Evolutionary conservation across 768 basidiomycete genomes (phyloP), one percentile per base, ranked within the genome.

Genomic region (Strobilomyces confusus): DNA sequence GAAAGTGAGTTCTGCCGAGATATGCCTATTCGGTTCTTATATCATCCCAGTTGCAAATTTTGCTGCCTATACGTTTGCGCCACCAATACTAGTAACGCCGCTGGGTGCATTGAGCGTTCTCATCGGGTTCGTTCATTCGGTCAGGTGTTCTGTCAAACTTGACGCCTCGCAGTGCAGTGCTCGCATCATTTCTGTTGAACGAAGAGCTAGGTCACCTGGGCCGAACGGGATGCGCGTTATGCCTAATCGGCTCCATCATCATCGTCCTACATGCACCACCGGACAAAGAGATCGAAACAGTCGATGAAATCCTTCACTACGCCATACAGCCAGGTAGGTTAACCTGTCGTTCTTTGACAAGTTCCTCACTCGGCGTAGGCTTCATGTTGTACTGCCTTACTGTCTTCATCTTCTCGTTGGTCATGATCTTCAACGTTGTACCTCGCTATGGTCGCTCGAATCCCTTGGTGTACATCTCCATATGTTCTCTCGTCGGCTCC

Each of bases 211-310:
- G 97, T 2, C 92, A 93, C 64, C 79, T 98, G 9, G 97, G 97
- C 44, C 80, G 91, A 41, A 77, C 91, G 0, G 93, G 92, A 42
- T 95, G 93, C 63, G 80, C 87, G 17, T 69, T 92, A 40, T 94
- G 89, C 67, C 69, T 93, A 12, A 75, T 93, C 22, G 95, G 95
- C 9, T 93, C 92, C 9, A 74, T 98, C 50, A 89, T 98, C 62
- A 98, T 99, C 58, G 89, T 99, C 34, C 77, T 99, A 0, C 94
- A 99, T 61, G 95, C 97, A 9, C 97, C 97, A 7, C 92, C 92
- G 65, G 97, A 99, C 78, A 94, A 93, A 67, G 86, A 87, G 19
- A 82, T 98, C 12, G 73, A 87, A 63, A 98, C 93, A 0, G 93
- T 99, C 7, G 95, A 97, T 63, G 90, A 98, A 67, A 92, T 98